phyloP scores from a whole-genome alignment of 1,139 yeast species.

The Protomyces macrosporus region DNA sequence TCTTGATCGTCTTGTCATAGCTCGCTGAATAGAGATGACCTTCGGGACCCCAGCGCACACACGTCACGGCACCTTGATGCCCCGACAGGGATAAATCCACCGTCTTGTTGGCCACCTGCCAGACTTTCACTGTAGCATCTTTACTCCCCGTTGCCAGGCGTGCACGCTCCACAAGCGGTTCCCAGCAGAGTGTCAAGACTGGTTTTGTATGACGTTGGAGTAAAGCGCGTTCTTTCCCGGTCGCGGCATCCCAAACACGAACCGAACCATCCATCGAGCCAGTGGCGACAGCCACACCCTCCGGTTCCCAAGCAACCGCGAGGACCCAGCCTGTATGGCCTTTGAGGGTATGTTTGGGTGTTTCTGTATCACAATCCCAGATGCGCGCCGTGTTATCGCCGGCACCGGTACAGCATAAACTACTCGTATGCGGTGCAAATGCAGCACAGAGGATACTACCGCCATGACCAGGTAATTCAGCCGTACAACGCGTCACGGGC shows the following conservation, averaged over 20 bases:
- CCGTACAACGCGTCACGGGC: slow-evolving; percentile 84
- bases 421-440: slow-evolving; percentile 82
- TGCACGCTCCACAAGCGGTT: slow-evolving; percentile 77
- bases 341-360: slow-evolving; percentile 69
- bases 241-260: slow-evolving; percentile 75
- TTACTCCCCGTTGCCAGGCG: slow-evolving; percentile 83
- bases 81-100: slow-evolving; percentile 67
- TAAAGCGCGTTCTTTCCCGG: slow-evolving; percentile 65
- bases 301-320: slow-evolving; percentile 90
- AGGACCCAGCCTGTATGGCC: slow-evolving; percentile 95
- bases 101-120: slow-evolving; percentile 83
- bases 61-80: slow-evolving; percentile 81
- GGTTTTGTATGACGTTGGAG: slow-evolving; percentile 80
- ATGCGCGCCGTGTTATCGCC: slow-evolving; percentile 97
- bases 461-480: slow-evolving; percentile 94
- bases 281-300: slow-evolving; percentile 85
- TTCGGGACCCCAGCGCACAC: slow-evolving; percentile 94
- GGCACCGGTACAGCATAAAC: slow-evolving; percentile 85
- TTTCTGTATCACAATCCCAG: slow-evolving; percentile 96
- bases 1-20: slow-evolving; percentile 88
- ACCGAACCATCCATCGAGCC: slow-evolving; percentile 88
- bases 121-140: slow-evolving; percentile 81
- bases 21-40: slow-evolving; percentile 84
- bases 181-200: slow-evolving; percentile 89
- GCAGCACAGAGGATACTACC: slow-evolving; percentile 86